Percentiles rank a stretch among this genome's conserved stretches.
phyloP scores from a whole-genome alignment of 148 eudicot genomes.

The Fagopyrum esculentum region DNA sequence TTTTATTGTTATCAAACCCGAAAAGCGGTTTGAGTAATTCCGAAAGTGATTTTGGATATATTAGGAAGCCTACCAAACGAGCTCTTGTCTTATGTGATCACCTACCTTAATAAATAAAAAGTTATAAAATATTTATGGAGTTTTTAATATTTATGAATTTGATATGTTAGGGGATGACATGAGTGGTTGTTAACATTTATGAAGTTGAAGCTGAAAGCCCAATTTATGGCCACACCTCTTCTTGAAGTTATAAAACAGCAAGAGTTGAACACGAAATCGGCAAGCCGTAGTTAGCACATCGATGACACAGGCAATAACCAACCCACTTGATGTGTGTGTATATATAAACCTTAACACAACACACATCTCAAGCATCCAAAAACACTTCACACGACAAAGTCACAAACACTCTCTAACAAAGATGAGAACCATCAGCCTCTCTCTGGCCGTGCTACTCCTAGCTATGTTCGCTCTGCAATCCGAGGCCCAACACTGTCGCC shows the following conservation, averaged over 20 bases:
- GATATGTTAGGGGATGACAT: neutral
- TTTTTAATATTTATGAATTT: too few relatives aligned
- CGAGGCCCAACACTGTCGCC: conserved; percentile 11
- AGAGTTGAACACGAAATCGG: conserved; percentile 6
- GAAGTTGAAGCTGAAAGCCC: neutral
- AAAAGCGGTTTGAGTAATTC: too few relatives aligned
- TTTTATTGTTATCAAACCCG: too few relatives aligned
- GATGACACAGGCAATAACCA: neutral
- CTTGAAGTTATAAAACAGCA: neutral
- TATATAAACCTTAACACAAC: neutral
- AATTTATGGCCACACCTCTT: neutral
- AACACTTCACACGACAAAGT: neutral
- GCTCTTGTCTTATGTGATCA: too few relatives aligned
- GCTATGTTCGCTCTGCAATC: neutral
- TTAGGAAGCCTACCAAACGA: too few relatives aligned
- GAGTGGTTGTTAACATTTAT: neutral
- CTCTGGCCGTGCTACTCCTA: neutral
- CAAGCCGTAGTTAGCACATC: neutral
- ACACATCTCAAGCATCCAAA: neutral
- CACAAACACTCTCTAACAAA: neutral
- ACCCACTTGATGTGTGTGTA: neutral
- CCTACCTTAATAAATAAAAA: too few relatives aligned
- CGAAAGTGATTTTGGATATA: too few relatives aligned
- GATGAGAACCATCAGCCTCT: neutral
- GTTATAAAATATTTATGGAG: too few relatives aligned